These are phyloP conservation scores for Lasiosphaeria miniovina DNA, from an alignment of 495 filamentous ascomycete species.

Conservation along the genomic window DNA sequence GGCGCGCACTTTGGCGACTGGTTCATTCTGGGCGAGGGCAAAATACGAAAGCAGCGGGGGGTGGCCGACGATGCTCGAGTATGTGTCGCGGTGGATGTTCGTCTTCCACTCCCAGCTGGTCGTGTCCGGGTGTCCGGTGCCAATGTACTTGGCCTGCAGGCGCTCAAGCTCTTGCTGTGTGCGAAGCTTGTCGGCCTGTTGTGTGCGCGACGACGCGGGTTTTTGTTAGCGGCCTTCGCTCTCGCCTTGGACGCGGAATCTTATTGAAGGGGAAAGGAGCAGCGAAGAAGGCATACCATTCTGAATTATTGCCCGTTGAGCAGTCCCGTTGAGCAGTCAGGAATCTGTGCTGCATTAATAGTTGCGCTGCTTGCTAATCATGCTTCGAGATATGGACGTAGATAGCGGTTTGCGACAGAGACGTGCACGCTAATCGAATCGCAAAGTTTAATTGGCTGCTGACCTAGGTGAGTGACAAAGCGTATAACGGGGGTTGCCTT, in stretches of 20 bases:
- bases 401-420: too few species aligned
- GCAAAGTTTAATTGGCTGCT: too few species aligned
- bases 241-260: too few species aligned
- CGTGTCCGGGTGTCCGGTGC: conserved; percentile 97
- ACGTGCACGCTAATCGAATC: too few species aligned
- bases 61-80: conserved; percentile 83
- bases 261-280: too few species aligned
- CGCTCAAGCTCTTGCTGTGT: conserved; percentile 95
- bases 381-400: too few species aligned
- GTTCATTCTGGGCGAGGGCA: conserved; percentile 80
- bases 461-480: too few species aligned
- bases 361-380: too few species aligned
- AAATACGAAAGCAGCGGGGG: conserved; percentile 86
- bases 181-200: conserved; percentile 91
- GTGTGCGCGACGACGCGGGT: neutral
- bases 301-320: neutral
- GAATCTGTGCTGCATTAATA: neutral
- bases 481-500: too few species aligned
- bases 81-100: conserved; percentile 85
- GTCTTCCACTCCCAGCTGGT: conserved; percentile 93
- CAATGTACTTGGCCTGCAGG: conserved; percentile 89
- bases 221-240: neutral
- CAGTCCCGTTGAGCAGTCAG: neutral
- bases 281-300: neutral
- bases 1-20: conserved; percentile 69